Conservation (phyloP, 1,284 basidiomycete species). For the Boletus holoroseus region DNA sequence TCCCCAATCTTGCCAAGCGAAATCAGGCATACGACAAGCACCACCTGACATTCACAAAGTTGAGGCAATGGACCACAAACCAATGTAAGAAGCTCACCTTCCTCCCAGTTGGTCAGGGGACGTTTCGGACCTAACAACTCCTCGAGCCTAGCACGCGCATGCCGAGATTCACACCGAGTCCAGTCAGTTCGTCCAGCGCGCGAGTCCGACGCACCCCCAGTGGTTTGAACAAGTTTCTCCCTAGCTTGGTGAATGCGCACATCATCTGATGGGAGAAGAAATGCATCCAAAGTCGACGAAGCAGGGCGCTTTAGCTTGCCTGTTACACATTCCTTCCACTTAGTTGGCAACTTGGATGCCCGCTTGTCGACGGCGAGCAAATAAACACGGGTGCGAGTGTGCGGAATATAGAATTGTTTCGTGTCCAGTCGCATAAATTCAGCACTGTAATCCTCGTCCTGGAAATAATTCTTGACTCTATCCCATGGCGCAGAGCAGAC, state of each 20-base stretch:
- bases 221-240: conserved; percentile 73
- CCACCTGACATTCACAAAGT: conserved; percentile 48
- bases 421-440: conserved; percentile 76
- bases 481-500: conserved; percentile 90
- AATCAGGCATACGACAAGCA: conserved; percentile 82
- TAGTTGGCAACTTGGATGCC: conserved; percentile 53
- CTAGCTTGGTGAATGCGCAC: conserved; percentile 86
- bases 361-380: conserved; percentile 71
- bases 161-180: conserved; percentile 88
- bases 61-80: background rate
- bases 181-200: conserved; percentile 79
- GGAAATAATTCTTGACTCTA: conserved; percentile 72
- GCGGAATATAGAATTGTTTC: conserved; percentile 91
- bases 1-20: conserved; percentile 94
- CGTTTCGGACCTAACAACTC: conserved; percentile 79
- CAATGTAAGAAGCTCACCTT: conserved; percentile 47
- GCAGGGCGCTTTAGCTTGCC: conserved; percentile 74
- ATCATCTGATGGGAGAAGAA: conserved; percentile 87
- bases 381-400: conserved; percentile 88
- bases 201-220: conserved; percentile 54
- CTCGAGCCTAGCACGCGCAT: conserved; percentile 82
- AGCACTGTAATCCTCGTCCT: conserved; percentile 74
- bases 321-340: conserved; percentile 66
- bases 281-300: conserved; percentile 85
- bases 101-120: conserved; percentile 90